Base-by-base conservation (phyloP, 371 early-diverging fungal species). In the Quaeritorhiza haematococci region DNA sequence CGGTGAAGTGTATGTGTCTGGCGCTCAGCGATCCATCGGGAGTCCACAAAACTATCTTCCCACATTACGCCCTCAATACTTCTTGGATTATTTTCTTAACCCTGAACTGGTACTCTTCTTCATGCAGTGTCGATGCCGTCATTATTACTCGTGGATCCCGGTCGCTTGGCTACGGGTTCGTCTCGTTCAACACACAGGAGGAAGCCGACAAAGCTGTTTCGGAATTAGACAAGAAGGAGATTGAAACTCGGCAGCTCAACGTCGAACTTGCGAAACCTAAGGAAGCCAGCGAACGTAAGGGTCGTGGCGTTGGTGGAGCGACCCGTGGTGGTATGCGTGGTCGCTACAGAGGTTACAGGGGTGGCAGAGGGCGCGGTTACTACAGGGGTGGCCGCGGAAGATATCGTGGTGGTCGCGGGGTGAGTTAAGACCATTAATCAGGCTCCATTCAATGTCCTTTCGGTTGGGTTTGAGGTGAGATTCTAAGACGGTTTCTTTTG, bases 111-210 rank as follows among this genome's bases (percentile, higher is more conserved):
- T n/a, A n/a, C n/a, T n/a, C 13, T 26, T 35, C 41, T 15, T 35
- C 45, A 43, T 46, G 15, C 66, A 85, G 85, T 21, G 59, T 73
- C 56, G 79, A 83, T 46, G 88, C 87, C 32, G 83, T 83, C 55
- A 78, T 93, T 51, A 87, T 93, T 65, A 84, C 77, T 52, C 84
- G 86, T 43, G 80, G 84, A 32, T 68, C 73, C 43, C 87, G 91
- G 59, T 88, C 92, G 21, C 80, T 87, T 54, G 94, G 92, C 43
- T 94, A 87, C 72, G 96, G 93, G n/a, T 96, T 94, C 67, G 88
- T 94, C 21, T 79, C 90, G 38, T 94, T 85, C 68, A 84, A 74
- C 48, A 85, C 84, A 23, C 75, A 80, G 34, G 86, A 70, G 33
- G 86, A 88, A 41, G 88, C 86, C 49, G 68, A 84, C 57, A 78